Evolutionary conservation across 2,329 filamentous ascomycete species (phyloP).

Genomic region (Madurella mycetomatis): DNA sequence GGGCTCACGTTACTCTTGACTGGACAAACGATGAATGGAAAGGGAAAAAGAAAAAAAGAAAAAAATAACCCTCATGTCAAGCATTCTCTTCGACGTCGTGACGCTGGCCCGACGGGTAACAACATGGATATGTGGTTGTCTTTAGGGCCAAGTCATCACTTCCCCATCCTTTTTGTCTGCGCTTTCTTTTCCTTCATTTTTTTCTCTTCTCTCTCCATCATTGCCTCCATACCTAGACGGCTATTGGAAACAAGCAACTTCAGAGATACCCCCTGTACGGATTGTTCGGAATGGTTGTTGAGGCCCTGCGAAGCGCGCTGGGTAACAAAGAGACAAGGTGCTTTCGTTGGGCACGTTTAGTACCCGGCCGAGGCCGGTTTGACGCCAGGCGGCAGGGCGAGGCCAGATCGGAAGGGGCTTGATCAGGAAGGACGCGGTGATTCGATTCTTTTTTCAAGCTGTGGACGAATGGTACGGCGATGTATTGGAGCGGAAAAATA

Average conservation of each 20-base stretch:
- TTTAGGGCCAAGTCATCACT: too few species aligned
- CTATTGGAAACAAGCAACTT: conserved; percentile 17
- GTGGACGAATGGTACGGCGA: background rate
- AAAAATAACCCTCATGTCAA: conserved; percentile 14
- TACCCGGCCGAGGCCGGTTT: background rate
- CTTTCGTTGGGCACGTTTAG: background rate
- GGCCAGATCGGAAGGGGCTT: background rate
- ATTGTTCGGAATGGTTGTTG: conserved; percentile 17
- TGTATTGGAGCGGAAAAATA: background rate
- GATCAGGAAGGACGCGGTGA: background rate
- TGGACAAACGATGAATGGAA: conserved; percentile 22
- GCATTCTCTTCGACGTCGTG: conserved; percentile 5
- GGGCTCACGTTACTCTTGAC: conserved; percentile 18
- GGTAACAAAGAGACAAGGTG: background rate
- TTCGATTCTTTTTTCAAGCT: background rate
- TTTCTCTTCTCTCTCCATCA: conserved; percentile 6
- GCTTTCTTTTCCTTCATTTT: background rate
- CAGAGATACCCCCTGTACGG: conserved; percentile 11
- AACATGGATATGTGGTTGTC: background rate
- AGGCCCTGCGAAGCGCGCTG: conserved; percentile 5
- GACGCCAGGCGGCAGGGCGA: conserved; percentile 1
- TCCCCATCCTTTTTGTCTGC: too few species aligned
- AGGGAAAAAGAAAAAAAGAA: conserved; percentile 12
- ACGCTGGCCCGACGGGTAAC: background rate
- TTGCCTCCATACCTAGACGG: conserved; percentile 16